Evolutionary conservation across 352 stramenopile genomes (phyloP).

Genomic region (Phytopythium chamaehyphon): DNA sequence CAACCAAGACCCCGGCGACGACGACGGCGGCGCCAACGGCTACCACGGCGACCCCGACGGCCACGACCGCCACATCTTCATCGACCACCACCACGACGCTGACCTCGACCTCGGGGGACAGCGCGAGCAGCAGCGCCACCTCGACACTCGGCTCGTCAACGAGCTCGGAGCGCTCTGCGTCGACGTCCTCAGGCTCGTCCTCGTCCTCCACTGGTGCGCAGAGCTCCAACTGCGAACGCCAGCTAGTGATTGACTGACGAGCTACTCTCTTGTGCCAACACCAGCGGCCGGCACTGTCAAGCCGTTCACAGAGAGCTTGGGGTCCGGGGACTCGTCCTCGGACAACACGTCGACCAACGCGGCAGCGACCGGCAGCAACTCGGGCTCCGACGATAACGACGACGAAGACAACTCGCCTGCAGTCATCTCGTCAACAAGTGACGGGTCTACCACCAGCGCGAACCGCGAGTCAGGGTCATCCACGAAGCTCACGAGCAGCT

Average conservation of each 20-base stretch:
- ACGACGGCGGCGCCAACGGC: neutral
- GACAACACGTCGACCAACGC: neutral
- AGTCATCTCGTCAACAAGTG: constrained; percentile 15
- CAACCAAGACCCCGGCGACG: neutral
- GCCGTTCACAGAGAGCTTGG: constrained; percentile 2
- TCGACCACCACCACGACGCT: constrained; percentile 9
- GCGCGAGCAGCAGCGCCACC: neutral
- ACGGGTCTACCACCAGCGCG: constrained; percentile 9
- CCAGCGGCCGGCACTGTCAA: constrained; percentile 5
- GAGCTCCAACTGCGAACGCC: too few species aligned
- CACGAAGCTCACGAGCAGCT: constrained; percentile 14
- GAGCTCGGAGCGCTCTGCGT: neutral
- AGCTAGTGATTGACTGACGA: neutral
- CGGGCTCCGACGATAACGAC: neutral
- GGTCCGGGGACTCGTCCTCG: neutral
- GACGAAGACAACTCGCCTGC: constrained; percentile 6
- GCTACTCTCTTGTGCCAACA: neutral
- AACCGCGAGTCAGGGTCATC: constrained; percentile 9
- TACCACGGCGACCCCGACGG: constrained; percentile 5
- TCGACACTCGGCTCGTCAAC: neutral
- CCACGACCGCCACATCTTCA: neutral
- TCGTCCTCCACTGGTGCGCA: neutral
- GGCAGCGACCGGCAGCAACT: neutral
- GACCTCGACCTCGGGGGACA: constrained; percentile 10
- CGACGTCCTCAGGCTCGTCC: neutral